A percentile compares a stretch with the other conserved stretches of the same genome.
Conservation (phyloP, 352 stramenopile species). For the Pythium aquatile region DNA sequence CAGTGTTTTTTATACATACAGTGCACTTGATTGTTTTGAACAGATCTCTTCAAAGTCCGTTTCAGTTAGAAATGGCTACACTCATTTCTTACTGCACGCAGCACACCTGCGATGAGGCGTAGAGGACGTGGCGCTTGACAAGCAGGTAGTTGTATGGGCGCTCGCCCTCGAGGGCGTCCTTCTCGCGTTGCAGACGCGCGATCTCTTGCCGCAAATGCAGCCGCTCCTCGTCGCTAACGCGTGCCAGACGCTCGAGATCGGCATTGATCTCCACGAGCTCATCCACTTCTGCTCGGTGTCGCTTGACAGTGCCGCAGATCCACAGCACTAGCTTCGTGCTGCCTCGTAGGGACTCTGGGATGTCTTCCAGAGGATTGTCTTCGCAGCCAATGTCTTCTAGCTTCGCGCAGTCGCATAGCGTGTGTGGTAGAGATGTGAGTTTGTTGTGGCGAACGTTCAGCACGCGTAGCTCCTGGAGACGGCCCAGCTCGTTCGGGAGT, state of each 20-base stretch:
- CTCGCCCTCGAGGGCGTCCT: slow-evolving; percentile 55
- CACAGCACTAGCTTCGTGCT: slow-evolving; percentile 77
- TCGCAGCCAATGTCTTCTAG: slow-evolving; percentile 58
- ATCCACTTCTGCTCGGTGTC: slow-evolving; percentile 52
- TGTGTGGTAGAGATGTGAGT: slow-evolving; percentile 63
- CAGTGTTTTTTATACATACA: background rate
- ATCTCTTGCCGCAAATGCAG: slow-evolving; percentile 69
- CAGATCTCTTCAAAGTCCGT: slow-evolving; percentile 3
- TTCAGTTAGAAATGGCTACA: slow-evolving; percentile 19
- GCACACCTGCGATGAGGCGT: slow-evolving; percentile 60
- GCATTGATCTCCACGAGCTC: slow-evolving; percentile 77
- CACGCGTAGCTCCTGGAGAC: slow-evolving; percentile 48
- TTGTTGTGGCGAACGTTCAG: slow-evolving; percentile 76
- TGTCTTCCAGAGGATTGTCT: slow-evolving; percentile 56
- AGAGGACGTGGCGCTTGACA: slow-evolving; percentile 59
- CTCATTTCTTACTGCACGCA: slow-evolving; percentile 49
- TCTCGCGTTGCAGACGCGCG: slow-evolving; percentile 54
- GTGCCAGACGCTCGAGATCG: slow-evolving; percentile 71
- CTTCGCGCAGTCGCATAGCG: slow-evolving; percentile 61
- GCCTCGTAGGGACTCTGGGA: slow-evolving; percentile 61
- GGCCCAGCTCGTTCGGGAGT: slow-evolving; percentile 51
- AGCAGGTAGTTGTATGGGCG: slow-evolving; percentile 70
- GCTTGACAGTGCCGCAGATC: slow-evolving; percentile 81
- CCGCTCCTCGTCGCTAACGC: slow-evolving; percentile 69
- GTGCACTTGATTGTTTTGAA: slow-evolving; percentile 6